Conservation (phyloP, 768 basidiomycete genomes). For the Mrakia gelida region DNA sequence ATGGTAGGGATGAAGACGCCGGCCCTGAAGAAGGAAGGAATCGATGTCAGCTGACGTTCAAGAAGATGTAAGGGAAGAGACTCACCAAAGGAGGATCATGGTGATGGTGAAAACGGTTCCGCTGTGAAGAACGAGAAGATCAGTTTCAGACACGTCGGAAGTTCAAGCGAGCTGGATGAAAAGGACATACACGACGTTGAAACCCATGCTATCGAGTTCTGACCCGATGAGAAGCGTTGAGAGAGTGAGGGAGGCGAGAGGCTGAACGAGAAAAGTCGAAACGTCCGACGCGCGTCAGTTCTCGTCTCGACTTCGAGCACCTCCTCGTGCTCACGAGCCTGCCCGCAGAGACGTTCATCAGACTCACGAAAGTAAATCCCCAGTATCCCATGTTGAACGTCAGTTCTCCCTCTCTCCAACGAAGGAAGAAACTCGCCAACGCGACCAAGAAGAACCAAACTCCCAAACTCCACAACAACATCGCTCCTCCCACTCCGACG, state of each 20-base stretch:
- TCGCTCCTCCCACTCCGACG: constrained; percentile 26
- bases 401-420: constrained; percentile 32
- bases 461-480: constrained; percentile 33
- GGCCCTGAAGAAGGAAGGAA: background rate
- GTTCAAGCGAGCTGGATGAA: background rate
- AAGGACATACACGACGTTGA: constrained; percentile 13
- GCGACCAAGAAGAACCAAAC: constrained; percentile 35
- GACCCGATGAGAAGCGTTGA: constrained; percentile 34
- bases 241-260: constrained; percentile 34
- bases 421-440: constrained; percentile 21
- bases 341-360: background rate
- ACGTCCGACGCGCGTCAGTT: background rate
- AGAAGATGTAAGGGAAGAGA: background rate
- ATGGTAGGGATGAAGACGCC: constrained; percentile 30
- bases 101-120: constrained; percentile 30
- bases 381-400: constrained; percentile 33
- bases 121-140: background rate
- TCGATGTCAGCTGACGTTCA: background rate
- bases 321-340: background rate
- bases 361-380: background rate
- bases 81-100: constrained; percentile 25
- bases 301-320: background rate
- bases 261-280: background rate
- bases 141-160: background rate
- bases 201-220: constrained; percentile 28